phyloP scores from a whole-genome alignment of 192 early-diverging fungal species.

The Coemansia sp. region DNA sequence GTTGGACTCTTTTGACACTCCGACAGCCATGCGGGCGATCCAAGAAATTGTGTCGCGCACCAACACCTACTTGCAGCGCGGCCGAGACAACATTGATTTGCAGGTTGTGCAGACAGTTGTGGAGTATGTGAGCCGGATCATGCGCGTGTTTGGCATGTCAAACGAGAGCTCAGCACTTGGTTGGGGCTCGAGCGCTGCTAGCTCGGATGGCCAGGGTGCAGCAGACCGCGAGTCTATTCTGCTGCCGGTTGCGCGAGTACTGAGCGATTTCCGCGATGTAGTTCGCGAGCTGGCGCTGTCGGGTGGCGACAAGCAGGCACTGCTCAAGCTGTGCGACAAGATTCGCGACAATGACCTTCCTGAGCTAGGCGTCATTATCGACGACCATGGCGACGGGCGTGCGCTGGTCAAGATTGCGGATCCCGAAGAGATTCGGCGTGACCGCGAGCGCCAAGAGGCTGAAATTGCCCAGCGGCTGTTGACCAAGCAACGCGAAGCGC shows the following conservation, averaged over 20 bases:
- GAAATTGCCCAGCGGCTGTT: slow-evolving; percentile 62
- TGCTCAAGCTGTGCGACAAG: slow-evolving; percentile 80
- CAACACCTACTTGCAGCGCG: slow-evolving; percentile 76
- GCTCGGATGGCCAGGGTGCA: slow-evolving; percentile 17
- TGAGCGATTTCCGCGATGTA: slow-evolving; percentile 87
- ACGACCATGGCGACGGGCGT: slow-evolving; percentile 92
- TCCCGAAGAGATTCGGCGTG: slow-evolving; percentile 64
- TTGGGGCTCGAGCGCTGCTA: slow-evolving; percentile 50
- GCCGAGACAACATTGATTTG: slow-evolving; percentile 63
- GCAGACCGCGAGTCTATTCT: slow-evolving; percentile 60
- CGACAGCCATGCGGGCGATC: slow-evolving; percentile 75
- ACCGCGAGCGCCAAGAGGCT: slow-evolving; percentile 66
- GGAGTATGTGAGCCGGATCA: slow-evolving; percentile 76
- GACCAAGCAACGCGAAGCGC: slow-evolving; percentile 62
- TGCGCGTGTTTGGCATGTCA: slow-evolving; percentile 82
- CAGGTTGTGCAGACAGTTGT: slow-evolving; percentile 76
- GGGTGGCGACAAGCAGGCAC: slow-evolving; percentile 53
- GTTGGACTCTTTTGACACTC: slow-evolving; percentile 91
- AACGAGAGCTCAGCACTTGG: slow-evolving; percentile 66
- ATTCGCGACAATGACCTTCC: slow-evolving; percentile 87
- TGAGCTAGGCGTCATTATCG: slow-evolving; percentile 84
- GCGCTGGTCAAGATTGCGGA: slow-evolving; percentile 91
- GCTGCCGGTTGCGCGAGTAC: slow-evolving; percentile 75
- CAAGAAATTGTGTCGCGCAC: slow-evolving; percentile 73
- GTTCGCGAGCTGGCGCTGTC: slow-evolving; percentile 73